Evolutionary conservation across 78 protist genomes (phyloP).

Genomic region (Creolimax fragrantissima): DNA sequence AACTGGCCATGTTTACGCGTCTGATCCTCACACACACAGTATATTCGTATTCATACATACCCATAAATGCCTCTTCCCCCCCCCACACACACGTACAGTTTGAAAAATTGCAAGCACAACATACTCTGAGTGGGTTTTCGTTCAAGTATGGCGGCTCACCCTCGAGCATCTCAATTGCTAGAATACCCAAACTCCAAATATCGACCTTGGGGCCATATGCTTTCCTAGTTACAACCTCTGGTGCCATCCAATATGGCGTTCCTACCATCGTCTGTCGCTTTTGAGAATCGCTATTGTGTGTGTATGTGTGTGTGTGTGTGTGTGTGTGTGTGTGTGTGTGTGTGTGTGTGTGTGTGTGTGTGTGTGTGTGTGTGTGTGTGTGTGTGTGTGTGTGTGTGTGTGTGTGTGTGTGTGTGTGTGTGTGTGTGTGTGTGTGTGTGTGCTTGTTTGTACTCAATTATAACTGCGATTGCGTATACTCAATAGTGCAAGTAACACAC

Average conservation of each 20-base stretch:
- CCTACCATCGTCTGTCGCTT: conserved; percentile 58
- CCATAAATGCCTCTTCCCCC: too few relatives aligned
- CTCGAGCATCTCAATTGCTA: conserved; percentile 78
- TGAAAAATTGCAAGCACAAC: too few relatives aligned
- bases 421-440: neutral
- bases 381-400: neutral
- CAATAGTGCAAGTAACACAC: too few relatives aligned
- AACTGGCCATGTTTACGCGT: too few relatives aligned
- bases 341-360: neutral
- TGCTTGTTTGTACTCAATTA: too few relatives aligned
- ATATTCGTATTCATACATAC: too few relatives aligned
- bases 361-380: neutral
- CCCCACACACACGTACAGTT: neutral
- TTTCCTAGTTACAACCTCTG: conserved; percentile 69
- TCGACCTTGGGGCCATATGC: conserved; percentile 76
- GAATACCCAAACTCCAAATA: conserved; percentile 80
- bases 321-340: neutral
- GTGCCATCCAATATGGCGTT: conserved; percentile 65
- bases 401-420: neutral
- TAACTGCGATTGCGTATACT: too few relatives aligned
- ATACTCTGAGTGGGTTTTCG: conserved; percentile 75
- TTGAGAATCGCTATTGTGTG: neutral
- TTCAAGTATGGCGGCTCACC: conserved; percentile 87
- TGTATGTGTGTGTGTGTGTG: neutral
- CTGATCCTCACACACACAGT: too few relatives aligned